Base-by-base conservation (phyloP, 768 basidiomycete genomes). In the Hericium erinaceus region DNA sequence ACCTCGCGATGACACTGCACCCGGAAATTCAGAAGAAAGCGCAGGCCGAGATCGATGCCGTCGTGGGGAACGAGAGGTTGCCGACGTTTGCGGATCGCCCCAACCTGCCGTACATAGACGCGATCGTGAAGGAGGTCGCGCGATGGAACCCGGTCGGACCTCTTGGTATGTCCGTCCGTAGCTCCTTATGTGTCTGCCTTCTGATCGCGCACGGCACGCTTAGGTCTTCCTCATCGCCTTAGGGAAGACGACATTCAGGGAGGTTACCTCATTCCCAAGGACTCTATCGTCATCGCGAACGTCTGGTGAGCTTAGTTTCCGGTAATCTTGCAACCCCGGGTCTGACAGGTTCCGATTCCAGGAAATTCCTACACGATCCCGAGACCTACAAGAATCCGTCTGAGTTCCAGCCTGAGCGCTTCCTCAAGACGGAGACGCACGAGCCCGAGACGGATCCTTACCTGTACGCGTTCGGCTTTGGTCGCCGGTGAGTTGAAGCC, bases 361-460 rank as follows among this genome's bases (percentile, higher is more conserved):
- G 69, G 69, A 60, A 62, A 33, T 58, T 70, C n/a, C 60, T 70
- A 15, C 72, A 68, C 48, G 70, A 75, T 52, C 69, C 68, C 9
- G 58, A 61, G 24, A 56, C 58, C 7, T 75, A 74, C 61, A 53
- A 58, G 2, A 61, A 74, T 28, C 74, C 74, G 18, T 57, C 65
- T 48, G 37, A 53, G 8, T 53, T 53, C 20, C n/a, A n/a, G 12
- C 52, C 52, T 3, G 52, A 53, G n/a, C 28, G 52, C 3, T 39
- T 38, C 52, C 9, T 53, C 37, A 20, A n/a, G 15, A 20, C 52
- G 28, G 52, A 51, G 28, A 51, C 22, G 22, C 28, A 39, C 11
- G 16, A 16, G 13, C n/a, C 28, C 13, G 52, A 53, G 52, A 12
- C 18, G 52, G 52, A 53, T 33, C 52, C 52, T 12, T 20, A 28